Evolutionary conservation across 495 filamentous ascomycete species (phyloP), one percentile per base, ranked within the genome.

Genomic region (Trichoderma reesei): DNA sequence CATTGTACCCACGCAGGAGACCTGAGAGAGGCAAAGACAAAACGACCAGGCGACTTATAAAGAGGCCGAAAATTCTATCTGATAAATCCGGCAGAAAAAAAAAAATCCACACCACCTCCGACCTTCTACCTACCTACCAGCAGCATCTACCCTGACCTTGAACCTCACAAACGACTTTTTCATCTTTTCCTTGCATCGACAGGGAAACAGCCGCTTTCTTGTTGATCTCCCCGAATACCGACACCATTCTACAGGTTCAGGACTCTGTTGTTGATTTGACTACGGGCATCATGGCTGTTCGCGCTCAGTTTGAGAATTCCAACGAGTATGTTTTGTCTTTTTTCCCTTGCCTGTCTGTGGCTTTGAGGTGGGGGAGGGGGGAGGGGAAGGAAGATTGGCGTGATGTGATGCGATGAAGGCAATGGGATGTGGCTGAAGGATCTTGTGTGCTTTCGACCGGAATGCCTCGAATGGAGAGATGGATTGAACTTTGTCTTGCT

Each of bases 291-390:
- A 92, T 92, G 89, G 86, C 89, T 78, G 89, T 92, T 60, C 86
- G 89, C 74, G 88, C 89, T 64, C 88, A 94, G 80, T 98, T 98
- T 74, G 94, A 98, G 79, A 97, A 96, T 79, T 96, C 91, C 67
- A 97, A 98, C 82, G 94, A 98, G 94, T 98, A 76, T 73, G 85
- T 79, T 34, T 34, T 1, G 1, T 33, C 26, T 56, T 31, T 33
- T 36, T 31, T 14, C 34, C 7, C 31, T 6, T 65, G 41, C 11
- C 11, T 16, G 14, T 46, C 42, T 48, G 13, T 6, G 44, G n/a
- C 20, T 46, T 56, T 20, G 10, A 31, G 20, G 51, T 10, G 20
- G 59, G 59, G 59, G 59, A 41, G 36, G 59, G 59, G 36, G 31
- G 59, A 41, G 7, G 9, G 69, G 68, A 67, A 63, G 61, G 68